Base-by-base conservation (phyloP, 495 filamentous ascomycete genomes). In the Daldinia grandis region DNA sequence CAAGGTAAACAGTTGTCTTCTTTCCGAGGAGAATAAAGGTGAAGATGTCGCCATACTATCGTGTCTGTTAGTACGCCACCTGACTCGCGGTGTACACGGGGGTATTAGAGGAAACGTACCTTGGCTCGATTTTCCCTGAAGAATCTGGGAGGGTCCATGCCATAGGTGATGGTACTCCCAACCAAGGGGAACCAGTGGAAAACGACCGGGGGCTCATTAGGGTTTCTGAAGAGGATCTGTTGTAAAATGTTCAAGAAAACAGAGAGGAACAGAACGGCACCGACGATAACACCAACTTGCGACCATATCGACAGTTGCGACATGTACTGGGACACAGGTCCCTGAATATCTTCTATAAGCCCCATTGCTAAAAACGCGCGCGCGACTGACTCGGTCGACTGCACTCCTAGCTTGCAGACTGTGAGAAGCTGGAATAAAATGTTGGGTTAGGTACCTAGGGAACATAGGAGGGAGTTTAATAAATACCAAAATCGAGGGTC, bases 171-270 rank as follows among this genome's bases (percentile, higher is more conserved):
- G 53, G 92, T 94, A 76, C 87, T 95, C 21, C 92, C 92, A 72
- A 95, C 79, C 44, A 94, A 76, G 4, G 92, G 93, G 71, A 95
- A 87, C 88, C 88, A 94, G 80, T 94, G 91, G 74, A 94, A 95
- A 44, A 95, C 91, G 12, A 95, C 66, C 5, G 92, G 92, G 12
- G 92, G 92, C 74, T 93, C 90, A 75, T 88, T 89, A 54, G 87
- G 85, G 64, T 90, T 89, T 74, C 85, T 89, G 78, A 91, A 89
- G 58, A 94, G 79, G 3, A 92, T 63, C 74, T 95, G 92, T 12
- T 82, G 77, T 53, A 90, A 62, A 44, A 94, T 87, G 73, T 94
- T 94, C 69, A 90, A 35, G 40, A 89, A 63, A 12, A 94, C 84
- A 3, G 82, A 69, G 40, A 90, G 19, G 37, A 88, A 76, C 42